A percentile compares a stretch with the other conserved stretches of the same genome.
Evolutionary conservation across 176 grass and related monocot genomes (phyloP).

Genomic region (Rhynchospora tenuis): DNA sequence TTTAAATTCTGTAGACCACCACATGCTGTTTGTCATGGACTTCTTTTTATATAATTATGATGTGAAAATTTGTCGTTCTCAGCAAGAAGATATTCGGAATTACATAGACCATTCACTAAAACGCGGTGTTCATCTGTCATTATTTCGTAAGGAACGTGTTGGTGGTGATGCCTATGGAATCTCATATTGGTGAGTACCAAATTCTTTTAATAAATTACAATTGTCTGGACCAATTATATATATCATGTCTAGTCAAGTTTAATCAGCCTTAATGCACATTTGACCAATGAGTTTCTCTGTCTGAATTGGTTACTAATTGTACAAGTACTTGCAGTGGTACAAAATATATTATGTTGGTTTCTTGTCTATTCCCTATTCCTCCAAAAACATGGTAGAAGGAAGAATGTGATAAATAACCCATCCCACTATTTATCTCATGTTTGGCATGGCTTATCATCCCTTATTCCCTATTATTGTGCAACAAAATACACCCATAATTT

Average conservation of each 20-base stretch:
- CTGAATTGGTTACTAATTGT: neutral
- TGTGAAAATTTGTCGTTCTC: conserved; percentile 29
- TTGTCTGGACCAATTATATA: neutral
- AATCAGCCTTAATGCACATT: neutral
- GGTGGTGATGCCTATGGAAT: conserved; percentile 86
- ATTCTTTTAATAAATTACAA: conserved; percentile 7
- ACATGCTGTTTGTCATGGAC: neutral
- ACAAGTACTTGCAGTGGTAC: neutral
- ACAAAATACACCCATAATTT: no score
- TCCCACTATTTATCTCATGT: no score
- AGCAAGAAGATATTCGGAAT: conserved; percentile 93
- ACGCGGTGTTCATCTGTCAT: conserved; percentile 50
- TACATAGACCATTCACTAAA: conserved; percentile 86
- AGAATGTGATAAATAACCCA: no score
- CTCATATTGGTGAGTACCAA: conserved; percentile 75
- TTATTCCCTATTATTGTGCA: no score
- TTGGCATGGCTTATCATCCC: no score
- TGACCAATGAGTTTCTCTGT: neutral
- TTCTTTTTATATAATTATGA: neutral
- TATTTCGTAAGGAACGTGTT: conserved; percentile 76
- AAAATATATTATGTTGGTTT: neutral
- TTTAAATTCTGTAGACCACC: neutral
- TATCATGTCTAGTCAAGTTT: neutral
- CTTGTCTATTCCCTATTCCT: neutral
- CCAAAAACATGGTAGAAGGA: no score